These are phyloP conservation scores for Phytopythium vexans DNA, from an alignment of 352 stramenopile genomes.

Conservation along the genomic window DNA sequence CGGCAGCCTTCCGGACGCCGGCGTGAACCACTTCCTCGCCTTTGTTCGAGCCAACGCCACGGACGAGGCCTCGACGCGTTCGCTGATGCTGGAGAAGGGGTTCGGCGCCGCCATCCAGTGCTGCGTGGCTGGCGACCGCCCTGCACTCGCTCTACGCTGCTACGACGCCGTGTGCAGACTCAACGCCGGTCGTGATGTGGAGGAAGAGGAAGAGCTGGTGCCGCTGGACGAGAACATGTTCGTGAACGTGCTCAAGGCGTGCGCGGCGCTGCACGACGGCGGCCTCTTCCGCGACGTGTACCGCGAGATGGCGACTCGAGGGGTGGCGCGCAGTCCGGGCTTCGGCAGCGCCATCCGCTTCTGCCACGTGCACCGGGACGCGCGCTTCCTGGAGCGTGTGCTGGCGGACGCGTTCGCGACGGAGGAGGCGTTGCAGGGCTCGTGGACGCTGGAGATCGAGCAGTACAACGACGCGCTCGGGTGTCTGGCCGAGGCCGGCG, in stretches of 20 bases:
- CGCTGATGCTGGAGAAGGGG: slow-evolving; percentile 40
- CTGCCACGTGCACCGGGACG: slow-evolving; percentile 43
- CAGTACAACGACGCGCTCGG: slow-evolving; percentile 81
- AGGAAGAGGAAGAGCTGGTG: slow-evolving; percentile 19
- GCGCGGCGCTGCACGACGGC: slow-evolving; percentile 27
- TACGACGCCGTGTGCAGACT: slow-evolving; percentile 27
- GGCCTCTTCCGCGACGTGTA: slow-evolving; percentile 55
- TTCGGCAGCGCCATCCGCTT: slow-evolving; percentile 72
- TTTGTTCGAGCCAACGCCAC: slow-evolving; percentile 23
- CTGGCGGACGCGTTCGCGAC: slow-evolving; percentile 47
- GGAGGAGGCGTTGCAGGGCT: slow-evolving; percentile 34
- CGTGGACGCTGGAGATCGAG: slow-evolving; percentile 57
- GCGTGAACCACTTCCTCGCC: slow-evolving; percentile 26
- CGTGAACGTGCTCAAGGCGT: slow-evolving; percentile 72
- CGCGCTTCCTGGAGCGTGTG: slow-evolving; percentile 54
- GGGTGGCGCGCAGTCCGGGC: slow-evolving; percentile 48
- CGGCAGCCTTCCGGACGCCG: slow-evolving; percentile 1
- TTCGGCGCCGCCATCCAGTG: slow-evolving; percentile 72
- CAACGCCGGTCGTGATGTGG: slow-evolving; percentile 9
- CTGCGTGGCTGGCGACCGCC: slow-evolving; percentile 38
- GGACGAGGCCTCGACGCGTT: slow-evolving; percentile 2
- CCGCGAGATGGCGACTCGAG: slow-evolving; percentile 40
- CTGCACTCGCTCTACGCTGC: slow-evolving; percentile 49
- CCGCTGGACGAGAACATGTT: slow-evolving; percentile 75
- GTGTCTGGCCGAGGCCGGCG: slow-evolving; percentile 52